These are phyloP conservation scores for Tricholoma terreum DNA, from an alignment of 768 basidiomycete genomes.

Conservation along the genomic window DNA sequence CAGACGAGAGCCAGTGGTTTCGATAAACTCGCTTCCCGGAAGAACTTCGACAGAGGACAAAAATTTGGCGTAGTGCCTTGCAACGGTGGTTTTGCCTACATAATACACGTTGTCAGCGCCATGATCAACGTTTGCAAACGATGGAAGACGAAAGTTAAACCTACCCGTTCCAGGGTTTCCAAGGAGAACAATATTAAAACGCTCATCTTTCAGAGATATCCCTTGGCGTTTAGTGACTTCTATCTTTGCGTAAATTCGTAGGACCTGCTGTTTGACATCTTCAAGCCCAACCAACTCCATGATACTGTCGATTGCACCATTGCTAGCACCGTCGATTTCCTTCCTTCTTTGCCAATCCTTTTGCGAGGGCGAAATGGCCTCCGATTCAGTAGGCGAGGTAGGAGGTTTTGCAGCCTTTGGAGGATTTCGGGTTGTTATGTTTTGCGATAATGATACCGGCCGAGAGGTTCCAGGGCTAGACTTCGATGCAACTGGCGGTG, in stretches of 20 bases:
- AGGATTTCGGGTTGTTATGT: too few relatives aligned
- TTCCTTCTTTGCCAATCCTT: conserved; percentile 62
- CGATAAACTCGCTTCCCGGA: conserved; percentile 51
- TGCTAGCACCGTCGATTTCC: conserved; percentile 45
- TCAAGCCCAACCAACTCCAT: conserved; percentile 73
- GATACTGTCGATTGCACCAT: conserved; percentile 55
- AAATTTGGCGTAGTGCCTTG: conserved; percentile 60
- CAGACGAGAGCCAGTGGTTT: conserved; percentile 63
- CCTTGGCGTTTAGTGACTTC: conserved; percentile 52
- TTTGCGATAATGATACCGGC: too few relatives aligned
- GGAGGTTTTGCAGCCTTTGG: not conserved
- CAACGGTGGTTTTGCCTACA: conserved; percentile 68
- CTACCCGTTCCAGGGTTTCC: conserved; percentile 76
- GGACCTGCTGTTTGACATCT: conserved; percentile 55
- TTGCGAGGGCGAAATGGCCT: too few relatives aligned
- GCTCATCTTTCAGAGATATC: conserved; percentile 47
- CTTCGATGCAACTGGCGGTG: too few relatives aligned
- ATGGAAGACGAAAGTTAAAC: too few relatives aligned
- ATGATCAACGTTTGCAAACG: too few relatives aligned
- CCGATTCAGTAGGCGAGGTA: conserved; percentile 30
- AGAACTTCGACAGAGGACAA: conserved; percentile 51
- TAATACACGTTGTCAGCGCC: not conserved
- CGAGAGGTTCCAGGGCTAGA: too few relatives aligned
- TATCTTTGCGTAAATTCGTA: conserved; percentile 58
- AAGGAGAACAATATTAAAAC: conserved; percentile 61